These are phyloP conservation scores for Lycium barbarum DNA, from an alignment of 257 asterid genomes.

Conservation along the genomic window DNA sequence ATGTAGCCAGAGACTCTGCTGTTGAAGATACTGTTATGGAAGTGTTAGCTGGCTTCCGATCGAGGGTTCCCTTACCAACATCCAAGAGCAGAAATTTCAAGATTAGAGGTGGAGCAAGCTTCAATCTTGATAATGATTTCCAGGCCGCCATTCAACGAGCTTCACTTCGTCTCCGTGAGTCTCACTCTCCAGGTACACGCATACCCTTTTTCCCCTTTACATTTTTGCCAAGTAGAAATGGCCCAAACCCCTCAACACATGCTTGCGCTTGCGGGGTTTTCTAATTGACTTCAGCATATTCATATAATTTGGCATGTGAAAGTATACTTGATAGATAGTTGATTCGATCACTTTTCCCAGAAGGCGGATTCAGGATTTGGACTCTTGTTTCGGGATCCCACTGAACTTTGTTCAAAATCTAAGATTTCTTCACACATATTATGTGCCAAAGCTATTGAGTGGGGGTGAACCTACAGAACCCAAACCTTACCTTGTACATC, in stretches of 20 bases:
- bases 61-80: constrained; percentile 29
- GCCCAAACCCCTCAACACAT: not conserved
- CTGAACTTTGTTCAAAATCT: no score
- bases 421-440: no score
- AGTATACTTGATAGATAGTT: no score
- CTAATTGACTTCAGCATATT: not conserved
- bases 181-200: constrained; percentile 62
- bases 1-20: no score
- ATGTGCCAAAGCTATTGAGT: not conserved
- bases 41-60: constrained; percentile 32
- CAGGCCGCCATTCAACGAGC: constrained; percentile 59
- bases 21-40: constrained; percentile 30
- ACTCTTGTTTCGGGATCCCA: no score
- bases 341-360: not conserved
- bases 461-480: not conserved
- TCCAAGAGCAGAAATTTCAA: constrained; percentile 30
- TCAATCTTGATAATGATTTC: constrained; percentile 23
- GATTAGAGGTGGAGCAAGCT: constrained; percentile 38
- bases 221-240: no score
- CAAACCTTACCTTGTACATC: not conserved
- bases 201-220: no score
- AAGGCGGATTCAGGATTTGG: no score
- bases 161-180: constrained; percentile 69
- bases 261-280: not conserved
- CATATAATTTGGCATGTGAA: not conserved